Evolutionary conservation across 345 rosid genomes (phyloP).

Genomic region (Kandelia obovata): DNA sequence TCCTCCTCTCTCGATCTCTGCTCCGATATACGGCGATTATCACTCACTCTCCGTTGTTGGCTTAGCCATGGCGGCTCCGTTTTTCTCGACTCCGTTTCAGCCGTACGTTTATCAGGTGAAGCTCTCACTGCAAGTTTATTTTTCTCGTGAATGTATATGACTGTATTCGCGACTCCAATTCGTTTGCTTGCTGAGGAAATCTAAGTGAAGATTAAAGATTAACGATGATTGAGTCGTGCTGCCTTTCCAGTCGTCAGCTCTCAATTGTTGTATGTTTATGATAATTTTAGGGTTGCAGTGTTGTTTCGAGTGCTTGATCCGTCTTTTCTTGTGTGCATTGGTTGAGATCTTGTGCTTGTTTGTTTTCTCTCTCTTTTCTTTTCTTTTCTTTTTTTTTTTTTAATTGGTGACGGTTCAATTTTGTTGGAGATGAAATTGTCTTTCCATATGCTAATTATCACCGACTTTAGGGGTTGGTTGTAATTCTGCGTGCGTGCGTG

Average conservation of each 20-base stretch:
- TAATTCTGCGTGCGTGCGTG: too few species aligned
- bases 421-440: too few species aligned
- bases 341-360: constrained; percentile 4
- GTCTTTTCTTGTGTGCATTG: constrained; percentile 6
- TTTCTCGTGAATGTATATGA: constrained; percentile 1
- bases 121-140: constrained; percentile 1
- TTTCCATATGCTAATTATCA: too few species aligned
- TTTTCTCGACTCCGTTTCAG: constrained; percentile 95
- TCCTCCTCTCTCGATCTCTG: not conserved
- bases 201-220: not conserved
- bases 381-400: too few species aligned
- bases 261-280: constrained; percentile 5
- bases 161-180: not conserved
- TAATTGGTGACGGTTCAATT: too few species aligned
- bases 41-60: not conserved
- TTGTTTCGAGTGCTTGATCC: constrained; percentile 24
- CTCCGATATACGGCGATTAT: not conserved
- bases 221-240: not conserved
- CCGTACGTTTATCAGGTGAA: constrained; percentile 94
- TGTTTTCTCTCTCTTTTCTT: not conserved
- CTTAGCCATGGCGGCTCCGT: constrained; percentile 85
- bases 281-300: too few species aligned
- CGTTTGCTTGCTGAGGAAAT: constrained; percentile 6
- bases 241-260: not conserved
- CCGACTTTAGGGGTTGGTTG: too few species aligned